Base-by-base conservation (phyloP, 768 basidiomycete species). In the Suillus variegatus region DNA sequence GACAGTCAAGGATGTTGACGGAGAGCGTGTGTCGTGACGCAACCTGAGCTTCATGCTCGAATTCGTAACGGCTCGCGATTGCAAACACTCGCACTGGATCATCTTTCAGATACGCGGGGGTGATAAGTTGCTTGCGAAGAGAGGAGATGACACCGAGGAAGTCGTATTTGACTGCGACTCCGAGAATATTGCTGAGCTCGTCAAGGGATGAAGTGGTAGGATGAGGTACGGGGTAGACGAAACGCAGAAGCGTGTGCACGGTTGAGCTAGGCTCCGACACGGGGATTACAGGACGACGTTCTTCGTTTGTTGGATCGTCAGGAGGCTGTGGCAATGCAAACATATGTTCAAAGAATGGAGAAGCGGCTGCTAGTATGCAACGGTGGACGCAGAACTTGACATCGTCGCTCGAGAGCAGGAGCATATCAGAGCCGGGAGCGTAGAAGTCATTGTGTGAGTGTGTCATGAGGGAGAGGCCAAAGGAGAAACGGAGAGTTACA, bases 301-400 rank as follows among this genome's bases (percentile, higher is more conserved):
- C 70, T 47, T 75, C 68, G 43, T 52, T 40, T 52, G 32, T 58
- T 10, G 46, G 32, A 28, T 72, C 69, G 64, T 75, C 54, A 49
- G 69, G 66, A 13, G 81, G 76, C 67, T 90, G 89, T 6, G 90
- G 88, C 20, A 91, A 77, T 25, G 84, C 74, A 71, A 92, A 88
- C 87, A 91, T 86, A 63, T 88, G 84, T 61, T 75, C 73, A 75
- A 92, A 93, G 76, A 92, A 88, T 2, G 86, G 82, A 6, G 91
- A 92, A 1, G 88, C 87, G 6, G 81, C 79, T 13, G 84, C 77
- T 57, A 93, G 83, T 66, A 92, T 82, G 73, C 82, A 84, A 66
- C 81, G 81, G 75, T 90, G 90, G 40, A 87, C 84, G 49, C 78
- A 82, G 71, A 91, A 90, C 68, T 86, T 82, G 60, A 82, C 77